These are phyloP conservation scores for Blastocystis sp. DNA, from an alignment of 352 stramenopile species.

Conservation along the genomic window DNA sequence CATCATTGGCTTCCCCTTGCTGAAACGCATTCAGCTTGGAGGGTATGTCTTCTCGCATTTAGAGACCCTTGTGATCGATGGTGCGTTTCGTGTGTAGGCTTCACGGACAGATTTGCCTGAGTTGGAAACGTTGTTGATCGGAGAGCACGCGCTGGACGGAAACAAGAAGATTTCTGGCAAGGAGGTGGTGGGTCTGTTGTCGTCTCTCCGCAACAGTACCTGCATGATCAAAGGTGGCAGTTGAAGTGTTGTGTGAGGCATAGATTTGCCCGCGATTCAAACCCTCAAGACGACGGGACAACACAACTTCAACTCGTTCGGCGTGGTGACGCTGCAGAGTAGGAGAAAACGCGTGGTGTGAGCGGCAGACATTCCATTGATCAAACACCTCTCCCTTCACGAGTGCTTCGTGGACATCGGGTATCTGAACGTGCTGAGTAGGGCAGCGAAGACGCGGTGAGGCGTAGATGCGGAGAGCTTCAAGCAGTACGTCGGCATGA, in stretches of 20 bases:
- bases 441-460: background rate
- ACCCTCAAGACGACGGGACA: background rate
- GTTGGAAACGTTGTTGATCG: background rate
- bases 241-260: background rate
- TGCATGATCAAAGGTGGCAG: background rate
- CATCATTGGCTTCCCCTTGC: background rate
- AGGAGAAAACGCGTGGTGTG: background rate
- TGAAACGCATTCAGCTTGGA: background rate
- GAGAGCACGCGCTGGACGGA: background rate
- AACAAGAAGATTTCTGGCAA: background rate
- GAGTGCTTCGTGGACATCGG: background rate
- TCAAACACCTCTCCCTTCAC: background rate
- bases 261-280: background rate
- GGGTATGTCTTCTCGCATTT: background rate
- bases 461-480: background rate
- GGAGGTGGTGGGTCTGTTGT: background rate
- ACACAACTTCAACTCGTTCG: background rate
- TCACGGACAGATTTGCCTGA: background rate
- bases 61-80: background rate
- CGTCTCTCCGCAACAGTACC: background rate
- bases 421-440: background rate
- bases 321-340: background rate
- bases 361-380: background rate
- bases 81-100: background rate
- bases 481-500: background rate